A percentile compares a stretch with the other conserved stretches of the same genome.
phyloP scores from a whole-genome alignment of 2,329 filamentous ascomycete species.

The Ambrosiella xylebori region DNA sequence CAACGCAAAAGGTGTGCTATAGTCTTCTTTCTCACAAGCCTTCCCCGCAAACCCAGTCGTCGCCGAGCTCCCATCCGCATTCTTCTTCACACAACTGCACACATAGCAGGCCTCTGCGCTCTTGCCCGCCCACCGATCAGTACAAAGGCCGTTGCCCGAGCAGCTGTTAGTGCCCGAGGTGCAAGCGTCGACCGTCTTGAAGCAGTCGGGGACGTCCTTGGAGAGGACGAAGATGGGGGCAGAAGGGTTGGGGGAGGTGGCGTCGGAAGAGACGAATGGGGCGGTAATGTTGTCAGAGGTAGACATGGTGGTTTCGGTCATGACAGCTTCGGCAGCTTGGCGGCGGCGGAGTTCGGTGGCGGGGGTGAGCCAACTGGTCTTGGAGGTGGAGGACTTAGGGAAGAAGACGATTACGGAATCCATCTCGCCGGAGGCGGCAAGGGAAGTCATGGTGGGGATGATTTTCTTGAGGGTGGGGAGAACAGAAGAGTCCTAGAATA shows the following conservation, averaged over 20 bases:
- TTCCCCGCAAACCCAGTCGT: slow-evolving; percentile 66
- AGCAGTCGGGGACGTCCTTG: slow-evolving; percentile 51
- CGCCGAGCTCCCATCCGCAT: slow-evolving; percentile 35
- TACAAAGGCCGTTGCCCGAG: slow-evolving; percentile 65
- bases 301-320: slow-evolving; percentile 11
- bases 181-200: slow-evolving; percentile 52
- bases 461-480: slow-evolving; percentile 28
- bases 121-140: slow-evolving; percentile 40
- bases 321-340: slow-evolving; percentile 19
- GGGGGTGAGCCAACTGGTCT: slow-evolving; percentile 25
- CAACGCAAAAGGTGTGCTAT: slow-evolving; percentile 79
- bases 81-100: slow-evolving; percentile 55
- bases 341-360: slow-evolving; percentile 30
- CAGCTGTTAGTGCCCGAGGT: slow-evolving; percentile 56
- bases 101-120: slow-evolving; percentile 47
- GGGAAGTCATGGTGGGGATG: slow-evolving; percentile 27
- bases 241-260: slow-evolving; percentile 9
- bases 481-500: slow-evolving; percentile 23
- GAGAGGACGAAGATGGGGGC: slow-evolving; percentile 16
- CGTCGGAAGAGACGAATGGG: slow-evolving; percentile 11
- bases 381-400: slow-evolving; percentile 26
- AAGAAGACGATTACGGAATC: slow-evolving; percentile 41
- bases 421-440: slow-evolving; percentile 32
- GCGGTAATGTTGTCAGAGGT: slow-evolving; percentile 11
- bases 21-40: slow-evolving; percentile 79